Evolutionary conservation across 2,329 filamentous ascomycete species (phyloP).

Genomic region (Mariannaea sp.): DNA sequence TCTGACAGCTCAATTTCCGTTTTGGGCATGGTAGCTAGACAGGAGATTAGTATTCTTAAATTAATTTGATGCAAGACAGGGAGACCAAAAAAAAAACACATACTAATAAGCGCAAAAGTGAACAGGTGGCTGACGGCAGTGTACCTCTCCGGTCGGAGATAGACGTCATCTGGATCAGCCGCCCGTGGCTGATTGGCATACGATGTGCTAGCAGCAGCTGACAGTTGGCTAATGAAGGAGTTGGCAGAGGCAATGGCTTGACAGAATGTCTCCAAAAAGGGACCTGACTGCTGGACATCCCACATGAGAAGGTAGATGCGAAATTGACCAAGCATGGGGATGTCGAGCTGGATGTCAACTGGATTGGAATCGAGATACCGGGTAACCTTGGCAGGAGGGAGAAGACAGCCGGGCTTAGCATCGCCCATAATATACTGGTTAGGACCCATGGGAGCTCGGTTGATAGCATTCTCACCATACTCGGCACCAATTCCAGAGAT

Average conservation of each 20-base stretch:
- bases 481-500: constrained; percentile 74
- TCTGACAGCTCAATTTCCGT: constrained; percentile 67
- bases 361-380: constrained; percentile 80
- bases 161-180: constrained; percentile 65
- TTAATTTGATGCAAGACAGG: neutral
- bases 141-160: constrained; percentile 70
- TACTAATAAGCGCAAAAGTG: constrained; percentile 71
- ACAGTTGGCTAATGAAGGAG: constrained; percentile 64
- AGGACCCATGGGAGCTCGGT: constrained; percentile 45
- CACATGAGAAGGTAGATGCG: constrained; percentile 73
- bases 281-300: constrained; percentile 59
- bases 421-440: constrained; percentile 52
- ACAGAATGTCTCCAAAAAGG: constrained; percentile 66
- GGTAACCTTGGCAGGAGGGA: constrained; percentile 72
- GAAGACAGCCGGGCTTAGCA: constrained; percentile 58
- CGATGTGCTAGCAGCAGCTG: constrained; percentile 62
- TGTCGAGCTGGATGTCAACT: constrained; percentile 76
- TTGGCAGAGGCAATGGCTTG: constrained; percentile 54
- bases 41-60: constrained; percentile 20
- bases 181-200: constrained; percentile 64
- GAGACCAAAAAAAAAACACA: constrained; percentile 34
- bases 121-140: constrained; percentile 69
- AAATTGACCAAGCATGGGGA: constrained; percentile 78
- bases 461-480: constrained; percentile 58
- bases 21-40: constrained; percentile 62